Evolutionary conservation across 2,329 filamentous ascomycete genomes (phyloP).

Genomic region (Pyrenophora teres): DNA sequence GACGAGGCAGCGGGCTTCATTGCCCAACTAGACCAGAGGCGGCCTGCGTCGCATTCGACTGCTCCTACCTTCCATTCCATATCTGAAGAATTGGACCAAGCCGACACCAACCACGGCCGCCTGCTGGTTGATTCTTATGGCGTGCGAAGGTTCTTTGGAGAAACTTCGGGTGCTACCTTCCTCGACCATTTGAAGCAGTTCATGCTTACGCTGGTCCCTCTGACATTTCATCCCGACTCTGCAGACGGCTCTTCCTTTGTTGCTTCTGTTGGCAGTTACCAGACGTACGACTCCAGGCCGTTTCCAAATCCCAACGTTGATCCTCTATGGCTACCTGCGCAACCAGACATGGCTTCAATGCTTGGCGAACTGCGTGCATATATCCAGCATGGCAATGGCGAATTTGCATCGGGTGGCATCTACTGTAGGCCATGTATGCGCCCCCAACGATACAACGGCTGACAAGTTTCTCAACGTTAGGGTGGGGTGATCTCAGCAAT

Average conservation of each 20-base stretch:
- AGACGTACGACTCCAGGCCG: slow-evolving; percentile 36
- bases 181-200: slow-evolving; percentile 34
- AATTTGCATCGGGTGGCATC: slow-evolving; percentile 30
- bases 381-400: slow-evolving; percentile 32
- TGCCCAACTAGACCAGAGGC: slow-evolving; percentile 15
- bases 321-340: slow-evolving; percentile 32
- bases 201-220: slow-evolving; percentile 29
- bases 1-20: slow-evolving; percentile 22
- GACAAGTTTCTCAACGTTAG: not conserved
- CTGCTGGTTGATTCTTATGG: slow-evolving; percentile 28
- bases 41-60: slow-evolving; percentile 9
- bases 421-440: slow-evolving; percentile 18
- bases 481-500: slow-evolving; percentile 31
- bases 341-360: slow-evolving; percentile 28
- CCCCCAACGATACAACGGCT: not conserved
- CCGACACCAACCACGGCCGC: slow-evolving; percentile 19
- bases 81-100: slow-evolving; percentile 8
- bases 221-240: slow-evolving; percentile 20
- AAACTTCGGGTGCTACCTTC: slow-evolving; percentile 35
- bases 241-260: slow-evolving; percentile 28
- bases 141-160: slow-evolving; percentile 26
- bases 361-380: slow-evolving; percentile 26
- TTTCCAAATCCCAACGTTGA: slow-evolving; percentile 31
- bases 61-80: slow-evolving; percentile 14
- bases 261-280: slow-evolving; percentile 29